Conservation (phyloP, 768 basidiomycete species). For the Naganishia friedmannii region DNA sequence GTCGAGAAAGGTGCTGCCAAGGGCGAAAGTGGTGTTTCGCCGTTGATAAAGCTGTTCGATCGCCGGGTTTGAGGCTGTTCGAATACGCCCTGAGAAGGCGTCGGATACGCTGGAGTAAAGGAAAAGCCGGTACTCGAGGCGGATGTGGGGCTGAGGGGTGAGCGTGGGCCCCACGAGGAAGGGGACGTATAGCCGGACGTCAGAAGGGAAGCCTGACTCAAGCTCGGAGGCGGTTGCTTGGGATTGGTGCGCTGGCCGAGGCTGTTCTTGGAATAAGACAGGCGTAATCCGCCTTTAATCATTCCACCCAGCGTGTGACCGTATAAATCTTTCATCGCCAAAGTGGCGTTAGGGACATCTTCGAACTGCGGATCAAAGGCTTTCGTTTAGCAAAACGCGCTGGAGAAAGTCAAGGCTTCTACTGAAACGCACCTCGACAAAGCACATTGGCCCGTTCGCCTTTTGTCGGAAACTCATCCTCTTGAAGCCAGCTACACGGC, state of each 20-base stretch:
- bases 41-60: conserved; percentile 7
- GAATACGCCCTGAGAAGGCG: conserved; percentile 5
- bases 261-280: conserved; percentile 97
- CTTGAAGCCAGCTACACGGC: conserved; percentile 74
- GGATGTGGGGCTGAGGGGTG: conserved; percentile 27
- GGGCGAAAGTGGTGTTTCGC: conserved; percentile 31
- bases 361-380: conserved; percentile 65
- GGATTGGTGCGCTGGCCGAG: conserved; percentile 60
- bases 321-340: conserved; percentile 83
- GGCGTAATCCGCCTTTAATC: conserved; percentile 92
- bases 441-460: conserved; percentile 98
- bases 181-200: conserved; percentile 19
- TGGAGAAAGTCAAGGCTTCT: background rate
- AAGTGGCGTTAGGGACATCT: conserved; percentile 76
- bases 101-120: conserved; percentile 11
- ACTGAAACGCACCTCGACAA: conserved; percentile 74
- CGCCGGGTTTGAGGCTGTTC: background rate
- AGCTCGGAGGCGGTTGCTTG: conserved; percentile 33
- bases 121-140: conserved; percentile 24
- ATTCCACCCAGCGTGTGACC: conserved; percentile 86
- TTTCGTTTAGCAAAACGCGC: conserved; percentile 11
- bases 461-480: conserved; percentile 94
- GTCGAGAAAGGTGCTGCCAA: conserved; percentile 28
- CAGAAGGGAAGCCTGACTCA: conserved; percentile 15
- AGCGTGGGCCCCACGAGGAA: conserved; percentile 17